Evolutionary conservation across 2,329 filamentous ascomycete genomes (phyloP).

Genomic region (Paraphoma chrysanthemicola): DNA sequence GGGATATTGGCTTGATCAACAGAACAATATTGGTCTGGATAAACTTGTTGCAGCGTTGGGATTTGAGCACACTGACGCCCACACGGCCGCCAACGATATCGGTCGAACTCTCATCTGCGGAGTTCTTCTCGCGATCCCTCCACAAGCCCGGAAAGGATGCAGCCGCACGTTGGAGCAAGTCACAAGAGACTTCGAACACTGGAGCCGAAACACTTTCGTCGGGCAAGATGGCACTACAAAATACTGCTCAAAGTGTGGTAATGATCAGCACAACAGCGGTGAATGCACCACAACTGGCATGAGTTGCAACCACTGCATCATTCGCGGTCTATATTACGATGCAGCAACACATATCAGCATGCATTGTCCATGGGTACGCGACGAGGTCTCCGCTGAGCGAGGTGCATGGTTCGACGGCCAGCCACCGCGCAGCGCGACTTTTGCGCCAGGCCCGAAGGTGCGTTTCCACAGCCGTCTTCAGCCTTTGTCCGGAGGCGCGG

Average conservation of each 20-base stretch:
- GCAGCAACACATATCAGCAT: slow-evolving; percentile 6
- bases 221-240: background rate
- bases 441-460: background rate
- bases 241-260: slow-evolving; percentile 20
- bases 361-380: slow-evolving; percentile 4
- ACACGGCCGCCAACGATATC: slow-evolving; percentile 30
- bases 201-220: slow-evolving; percentile 7
- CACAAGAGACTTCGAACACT: slow-evolving; percentile 6
- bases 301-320: slow-evolving; percentile 10
- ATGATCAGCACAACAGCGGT: slow-evolving; percentile 1
- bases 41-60: slow-evolving; percentile 9
- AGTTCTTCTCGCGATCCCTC: slow-evolving; percentile 19
- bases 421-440: too few relatives aligned
- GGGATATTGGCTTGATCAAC: background rate
- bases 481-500: background rate
- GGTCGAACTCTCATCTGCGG: slow-evolving; percentile 32
- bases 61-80: slow-evolving; percentile 24
- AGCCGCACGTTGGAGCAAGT: slow-evolving; percentile 7
- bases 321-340: background rate
- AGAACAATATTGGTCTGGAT: slow-evolving; percentile 16
- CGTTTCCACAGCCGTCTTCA: background rate
- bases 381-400: background rate
- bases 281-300: slow-evolving; percentile 6
- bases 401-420: slow-evolving; percentile 5
- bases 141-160: background rate